Percentiles rank a stretch among this genome's conserved stretches.
Evolutionary conservation across 352 stramenopile genomes (phyloP).

Genomic region (Aphanomyces euteiches): DNA sequence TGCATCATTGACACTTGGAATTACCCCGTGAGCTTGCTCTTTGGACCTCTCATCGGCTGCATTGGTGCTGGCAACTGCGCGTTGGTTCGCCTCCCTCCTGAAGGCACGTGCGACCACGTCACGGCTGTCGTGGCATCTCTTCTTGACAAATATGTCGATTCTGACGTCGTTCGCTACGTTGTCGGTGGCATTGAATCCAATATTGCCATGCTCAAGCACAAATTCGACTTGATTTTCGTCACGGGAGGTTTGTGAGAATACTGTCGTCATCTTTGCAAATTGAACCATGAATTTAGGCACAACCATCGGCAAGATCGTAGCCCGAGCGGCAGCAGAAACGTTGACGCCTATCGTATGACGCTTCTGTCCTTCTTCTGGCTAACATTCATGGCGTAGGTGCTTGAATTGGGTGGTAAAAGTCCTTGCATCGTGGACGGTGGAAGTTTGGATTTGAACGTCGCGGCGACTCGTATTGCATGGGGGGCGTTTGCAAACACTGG

Average conservation of each 20-base stretch:
- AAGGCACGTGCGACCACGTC: slow-evolving; percentile 66
- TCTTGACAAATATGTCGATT: slow-evolving; percentile 74
- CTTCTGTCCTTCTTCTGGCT: neutral
- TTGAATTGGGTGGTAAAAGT: slow-evolving; percentile 91
- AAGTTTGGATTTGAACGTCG: slow-evolving; percentile 47
- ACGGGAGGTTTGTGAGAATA: slow-evolving; percentile 47
- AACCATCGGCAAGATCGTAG: slow-evolving; percentile 82
- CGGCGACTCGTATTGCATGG: slow-evolving; percentile 76
- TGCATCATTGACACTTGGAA: slow-evolving; percentile 91
- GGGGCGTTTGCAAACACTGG: slow-evolving; percentile 86
- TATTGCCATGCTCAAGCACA: slow-evolving; percentile 70
- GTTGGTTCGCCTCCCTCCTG: slow-evolving; percentile 88
- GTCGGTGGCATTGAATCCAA: slow-evolving; percentile 77
- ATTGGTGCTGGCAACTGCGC: slow-evolving; percentile 90
- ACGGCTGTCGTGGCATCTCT: slow-evolving; percentile 54
- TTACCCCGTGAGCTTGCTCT: slow-evolving; percentile 82
- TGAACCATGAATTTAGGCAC: neutral
- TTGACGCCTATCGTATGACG: slow-evolving; percentile 74
- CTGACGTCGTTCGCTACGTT: slow-evolving; percentile 76
- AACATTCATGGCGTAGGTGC: neutral
- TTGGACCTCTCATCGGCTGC: slow-evolving; percentile 72
- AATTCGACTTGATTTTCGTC: slow-evolving; percentile 76
- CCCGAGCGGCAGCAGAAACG: slow-evolving; percentile 85
- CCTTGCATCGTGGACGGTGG: slow-evolving; percentile 74
- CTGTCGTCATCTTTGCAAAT: neutral